phyloP scores from a whole-genome alignment of 2,329 filamentous ascomycete genomes.

The Sphaerulina musiva region DNA sequence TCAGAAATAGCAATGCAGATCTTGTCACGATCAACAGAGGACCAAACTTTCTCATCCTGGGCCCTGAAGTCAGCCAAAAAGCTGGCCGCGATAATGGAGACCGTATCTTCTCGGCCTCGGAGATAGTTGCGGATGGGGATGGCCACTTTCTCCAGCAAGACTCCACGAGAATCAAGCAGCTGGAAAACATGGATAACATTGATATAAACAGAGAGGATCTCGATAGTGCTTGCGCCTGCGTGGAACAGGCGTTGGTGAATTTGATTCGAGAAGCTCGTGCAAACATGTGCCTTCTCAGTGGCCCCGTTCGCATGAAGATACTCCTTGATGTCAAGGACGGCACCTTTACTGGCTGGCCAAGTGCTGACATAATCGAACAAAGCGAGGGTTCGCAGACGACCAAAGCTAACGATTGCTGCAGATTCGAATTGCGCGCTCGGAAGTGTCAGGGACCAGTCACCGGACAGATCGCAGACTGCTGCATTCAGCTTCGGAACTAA shows the following conservation, averaged over 20 bases:
- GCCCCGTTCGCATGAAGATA: conserved; percentile 63
- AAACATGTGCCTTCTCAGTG: conserved; percentile 62
- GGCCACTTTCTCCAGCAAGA: conserved; percentile 67
- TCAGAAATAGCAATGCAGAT: conserved; percentile 59
- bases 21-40: conserved; percentile 41
- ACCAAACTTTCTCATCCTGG: conserved; percentile 30
- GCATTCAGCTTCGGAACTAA: conserved; percentile 60
- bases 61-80: conserved; percentile 45
- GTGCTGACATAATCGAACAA: conserved; percentile 72
- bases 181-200: conserved; percentile 73
- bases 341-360: conserved; percentile 66
- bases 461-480: conserved; percentile 32
- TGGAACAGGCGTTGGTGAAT: conserved; percentile 64
- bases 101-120: conserved; percentile 69
- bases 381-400: conserved; percentile 61
- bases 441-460: conserved; percentile 18
- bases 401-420: conserved; percentile 61
- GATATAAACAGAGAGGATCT: conserved; percentile 71
- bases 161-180: conserved; percentile 67
- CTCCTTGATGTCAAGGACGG: conserved; percentile 62
- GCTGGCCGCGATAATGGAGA: conserved; percentile 68
- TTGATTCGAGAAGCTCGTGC: conserved; percentile 60
- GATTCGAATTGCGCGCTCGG: conserved; percentile 58
- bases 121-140: conserved; percentile 68
- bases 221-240: conserved; percentile 66